Conservation (phyloP, 2,329 filamentous ascomycete species). For the Hypocreales sp. region DNA sequence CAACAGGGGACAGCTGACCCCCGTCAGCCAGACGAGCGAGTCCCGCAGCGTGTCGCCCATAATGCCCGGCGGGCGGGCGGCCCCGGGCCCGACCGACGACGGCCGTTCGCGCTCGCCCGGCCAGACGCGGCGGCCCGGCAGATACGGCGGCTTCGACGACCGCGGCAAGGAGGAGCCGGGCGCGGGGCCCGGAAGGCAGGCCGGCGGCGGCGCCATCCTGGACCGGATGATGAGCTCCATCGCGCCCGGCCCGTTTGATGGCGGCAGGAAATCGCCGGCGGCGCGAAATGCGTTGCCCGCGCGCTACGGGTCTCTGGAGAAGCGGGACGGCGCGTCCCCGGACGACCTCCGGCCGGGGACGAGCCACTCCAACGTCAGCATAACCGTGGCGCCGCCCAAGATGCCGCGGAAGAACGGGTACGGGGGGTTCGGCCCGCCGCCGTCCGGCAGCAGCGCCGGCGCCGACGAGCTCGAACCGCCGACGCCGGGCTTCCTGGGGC, state of each 20-base stretch:
- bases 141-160: conserved; percentile 29
- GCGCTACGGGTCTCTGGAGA: conserved; percentile 1
- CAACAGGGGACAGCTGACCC: conserved; percentile 44
- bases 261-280: conserved; percentile 19
- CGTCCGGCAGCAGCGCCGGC: too few relatives aligned
- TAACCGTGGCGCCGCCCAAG: conserved; percentile 18
- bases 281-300: conserved; percentile 16
- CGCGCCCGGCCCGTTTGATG: conserved; percentile 50
- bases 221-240: conserved; percentile 52
- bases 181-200: background rate
- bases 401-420: conserved; percentile 36
- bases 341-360: conserved; percentile 5
- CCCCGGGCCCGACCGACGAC: conserved; percentile 25
- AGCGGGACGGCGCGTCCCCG: too few relatives aligned
- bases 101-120: conserved; percentile 21
- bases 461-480: conserved; percentile 22
- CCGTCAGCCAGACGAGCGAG: conserved; percentile 43
- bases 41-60: conserved; percentile 49
- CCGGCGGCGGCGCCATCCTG: conserved; percentile 22
- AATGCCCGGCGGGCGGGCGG: conserved; percentile 31
- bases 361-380: conserved; percentile 7
- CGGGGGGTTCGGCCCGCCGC: conserved; percentile 38
- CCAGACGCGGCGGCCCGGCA: conserved; percentile 20
- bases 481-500: conserved; percentile 21
- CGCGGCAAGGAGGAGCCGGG: background rate